Base-by-base conservation (phyloP, 2,329 filamentous ascomycete species). In the Aspergillus aculeatinus region DNA sequence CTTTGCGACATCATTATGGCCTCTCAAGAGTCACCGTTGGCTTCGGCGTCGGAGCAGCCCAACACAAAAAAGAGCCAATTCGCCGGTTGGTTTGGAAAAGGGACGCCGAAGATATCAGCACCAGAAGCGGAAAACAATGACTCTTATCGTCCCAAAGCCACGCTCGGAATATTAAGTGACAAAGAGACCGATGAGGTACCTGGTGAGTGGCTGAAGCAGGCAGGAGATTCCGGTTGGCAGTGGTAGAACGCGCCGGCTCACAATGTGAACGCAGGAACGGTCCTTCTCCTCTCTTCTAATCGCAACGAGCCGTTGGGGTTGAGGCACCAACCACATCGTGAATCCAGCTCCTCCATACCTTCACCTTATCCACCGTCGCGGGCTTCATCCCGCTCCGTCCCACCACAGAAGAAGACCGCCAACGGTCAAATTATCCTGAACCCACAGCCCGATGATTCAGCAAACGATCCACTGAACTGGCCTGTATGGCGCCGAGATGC, bases 391-490 rank as follows among this genome's bases (percentile, higher is more conserved):
- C 74, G 72, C 23, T 70, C 68, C 0, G 65, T 65, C 14, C 69
- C 72, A 16, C 61, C 67, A 50, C 86, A 87, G 77, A 97, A 97
- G 80, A 89, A 82, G 65, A 96, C 92, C 2, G 77, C 83, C 39
- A 89, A 96, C 72, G 92, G 92, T 16, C 84, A 86, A 62, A 92
- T 97, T 68, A 92, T 98, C 58, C 80, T 98, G 14, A 89, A 96
- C 0, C 94, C 94, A 0, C 94, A 98, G 72, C 94, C 94, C 0
- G 92, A 97, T 61, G 92, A 97, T 55, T 92, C 91, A 0, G 81
- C 83, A 55, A 97, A 98, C 65, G 94, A 98, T 69, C 94, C 94
- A 1, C 79, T 98, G 59, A 98, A 98, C 73, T 98, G 94, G 94
- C 87, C 90, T 0, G 79, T 83, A 6, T 91, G 91, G 87, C 85